These are phyloP conservation scores for Acanthamoeba culbertsoni DNA, from an alignment of 208 protist species.

Conservation along the genomic window DNA sequence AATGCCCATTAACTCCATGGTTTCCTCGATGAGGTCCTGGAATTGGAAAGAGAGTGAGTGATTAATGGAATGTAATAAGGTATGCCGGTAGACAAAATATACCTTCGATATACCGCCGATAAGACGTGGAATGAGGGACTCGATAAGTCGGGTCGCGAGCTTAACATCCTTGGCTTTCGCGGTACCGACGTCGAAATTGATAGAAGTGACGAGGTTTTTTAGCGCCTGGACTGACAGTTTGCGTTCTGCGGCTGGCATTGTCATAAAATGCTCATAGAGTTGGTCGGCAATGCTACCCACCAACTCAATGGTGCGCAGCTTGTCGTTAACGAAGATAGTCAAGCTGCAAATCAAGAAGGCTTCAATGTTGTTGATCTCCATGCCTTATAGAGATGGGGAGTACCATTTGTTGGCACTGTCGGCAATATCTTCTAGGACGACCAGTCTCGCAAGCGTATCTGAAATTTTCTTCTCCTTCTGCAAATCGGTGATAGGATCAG, in stretches of 20 bases:
- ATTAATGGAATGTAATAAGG: not conserved
- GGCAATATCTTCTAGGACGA: not conserved
- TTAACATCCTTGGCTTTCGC: not conserved
- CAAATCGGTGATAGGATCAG: not conserved
- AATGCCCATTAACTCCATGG: not conserved
- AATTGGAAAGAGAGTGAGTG: not conserved
- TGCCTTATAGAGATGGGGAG: not conserved
- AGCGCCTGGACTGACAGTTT: not conserved
- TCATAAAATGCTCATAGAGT: slow-evolving; percentile 44
- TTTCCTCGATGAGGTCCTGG: not conserved
- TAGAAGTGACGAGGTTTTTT: not conserved
- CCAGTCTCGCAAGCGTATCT: slow-evolving; percentile 34
- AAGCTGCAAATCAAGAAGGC: not conserved
- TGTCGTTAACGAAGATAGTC: not conserved
- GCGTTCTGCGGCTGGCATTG: not conserved
- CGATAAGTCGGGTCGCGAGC: not conserved
- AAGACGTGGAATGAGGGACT: not conserved
- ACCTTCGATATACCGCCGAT: slow-evolving; percentile 6
- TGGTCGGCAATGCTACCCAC: slow-evolving; percentile 3
- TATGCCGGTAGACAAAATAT: not conserved
- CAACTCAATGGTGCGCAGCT: not conserved
- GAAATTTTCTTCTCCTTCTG: slow-evolving; percentile 33
- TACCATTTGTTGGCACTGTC: slow-evolving; percentile 50
- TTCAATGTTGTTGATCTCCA: not conserved
- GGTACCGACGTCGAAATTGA: not conserved